Evolutionary conservation across 768 basidiomycete genomes (phyloP).

Genomic region (Bullera alba): DNA sequence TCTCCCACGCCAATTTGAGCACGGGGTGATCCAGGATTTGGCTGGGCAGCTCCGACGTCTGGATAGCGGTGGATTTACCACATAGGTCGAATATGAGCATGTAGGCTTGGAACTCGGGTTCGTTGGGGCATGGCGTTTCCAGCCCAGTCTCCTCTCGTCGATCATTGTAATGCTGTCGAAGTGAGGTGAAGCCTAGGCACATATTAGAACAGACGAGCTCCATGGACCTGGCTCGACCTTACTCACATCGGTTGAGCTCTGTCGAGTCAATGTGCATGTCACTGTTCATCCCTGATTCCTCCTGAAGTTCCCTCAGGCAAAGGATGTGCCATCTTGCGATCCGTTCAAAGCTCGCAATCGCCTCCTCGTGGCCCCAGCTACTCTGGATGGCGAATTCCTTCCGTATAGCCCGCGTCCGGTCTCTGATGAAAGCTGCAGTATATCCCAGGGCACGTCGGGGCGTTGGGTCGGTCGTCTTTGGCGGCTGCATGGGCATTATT

Average conservation of each 20-base stretch:
- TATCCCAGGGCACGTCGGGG: conserved; percentile 49
- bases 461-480: conserved; percentile 34
- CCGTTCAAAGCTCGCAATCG: conserved; percentile 85
- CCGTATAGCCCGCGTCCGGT: conserved; percentile 80
- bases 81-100: conserved; percentile 87
- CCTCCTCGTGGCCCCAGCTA: conserved; percentile 59
- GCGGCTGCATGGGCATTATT: conserved; percentile 58
- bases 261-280: conserved; percentile 40
- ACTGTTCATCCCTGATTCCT: conserved; percentile 43
- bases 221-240: background rate
- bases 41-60: conserved; percentile 54
- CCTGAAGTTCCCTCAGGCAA: conserved; percentile 53
- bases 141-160: conserved; percentile 51
- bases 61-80: conserved; percentile 68
- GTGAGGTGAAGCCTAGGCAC: conserved; percentile 69
- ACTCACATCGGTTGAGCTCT: conserved; percentile 49
- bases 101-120: conserved; percentile 94
- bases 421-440: conserved; percentile 66
- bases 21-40: conserved; percentile 64
- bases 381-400: conserved; percentile 95
- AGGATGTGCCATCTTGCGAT: conserved; percentile 91
- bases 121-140: conserved; percentile 63
- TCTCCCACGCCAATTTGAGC: conserved; percentile 72
- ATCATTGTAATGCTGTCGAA: conserved; percentile 91
- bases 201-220: background rate